phyloP scores from a whole-genome alignment of 805 yeast species.

The Candida michaelii region DNA sequence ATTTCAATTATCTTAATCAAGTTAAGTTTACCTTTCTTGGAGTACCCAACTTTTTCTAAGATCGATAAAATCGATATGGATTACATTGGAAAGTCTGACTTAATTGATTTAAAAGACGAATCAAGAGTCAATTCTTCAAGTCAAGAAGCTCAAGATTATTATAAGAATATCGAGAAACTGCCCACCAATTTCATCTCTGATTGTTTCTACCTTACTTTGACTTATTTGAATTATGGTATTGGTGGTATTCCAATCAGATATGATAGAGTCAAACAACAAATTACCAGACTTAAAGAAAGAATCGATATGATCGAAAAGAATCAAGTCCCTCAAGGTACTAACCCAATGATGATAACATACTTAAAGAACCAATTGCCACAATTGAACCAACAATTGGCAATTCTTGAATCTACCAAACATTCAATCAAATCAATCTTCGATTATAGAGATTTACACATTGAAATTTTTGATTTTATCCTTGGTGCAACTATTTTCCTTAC shows the following conservation, averaged over 20 bases:
- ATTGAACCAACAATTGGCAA: constrained; percentile 36
- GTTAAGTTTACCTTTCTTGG: constrained; percentile 83
- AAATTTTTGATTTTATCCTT: constrained; percentile 71
- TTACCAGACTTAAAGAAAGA: constrained; percentile 50
- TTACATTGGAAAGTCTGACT: constrained; percentile 55
- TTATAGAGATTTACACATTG: constrained; percentile 57
- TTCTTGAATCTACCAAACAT: constrained; percentile 46
- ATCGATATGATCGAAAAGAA: constrained; percentile 45
- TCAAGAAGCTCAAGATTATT: constrained; percentile 63
- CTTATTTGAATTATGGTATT: constrained; percentile 83
- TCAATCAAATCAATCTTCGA: constrained; percentile 64
- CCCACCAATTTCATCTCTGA: constrained; percentile 81
- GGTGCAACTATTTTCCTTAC: constrained; percentile 75
- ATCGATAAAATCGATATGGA: constrained; percentile 74
- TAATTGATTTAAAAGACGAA: constrained; percentile 74
- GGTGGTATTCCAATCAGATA: constrained; percentile 69
- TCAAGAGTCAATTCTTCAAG: constrained; percentile 78
- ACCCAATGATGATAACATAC: constrained; percentile 24
- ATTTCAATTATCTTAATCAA: constrained; percentile 63
- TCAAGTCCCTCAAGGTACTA: constrained; percentile 25
- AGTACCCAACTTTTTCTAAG: constrained; percentile 56
- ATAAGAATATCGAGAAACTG: constrained; percentile 38
- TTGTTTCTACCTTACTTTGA: constrained; percentile 75
- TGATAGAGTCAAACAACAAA: constrained; percentile 50
- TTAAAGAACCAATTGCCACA: constrained; percentile 47